A percentile compares a stretch with the other conserved stretches of the same genome.
phyloP scores from a whole-genome alignment of 2,329 filamentous ascomycete genomes.

The Trichoderma arundinaceum region DNA sequence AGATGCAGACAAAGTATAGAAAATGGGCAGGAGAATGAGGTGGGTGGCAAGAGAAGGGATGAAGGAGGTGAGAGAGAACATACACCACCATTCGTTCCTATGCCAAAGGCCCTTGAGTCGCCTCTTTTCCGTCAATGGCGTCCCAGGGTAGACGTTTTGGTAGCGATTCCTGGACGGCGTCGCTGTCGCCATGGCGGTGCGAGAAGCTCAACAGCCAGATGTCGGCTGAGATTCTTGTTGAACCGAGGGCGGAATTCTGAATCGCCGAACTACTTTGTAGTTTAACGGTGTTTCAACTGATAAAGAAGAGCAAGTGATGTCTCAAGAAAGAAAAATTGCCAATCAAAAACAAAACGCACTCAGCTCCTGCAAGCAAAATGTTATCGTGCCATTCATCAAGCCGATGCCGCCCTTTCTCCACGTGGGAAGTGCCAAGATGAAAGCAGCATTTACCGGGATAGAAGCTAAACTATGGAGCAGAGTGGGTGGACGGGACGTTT shows the following conservation, averaged over 20 bases:
- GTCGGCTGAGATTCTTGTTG: neutral
- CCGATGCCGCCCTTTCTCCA: neutral
- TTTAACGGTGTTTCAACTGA: too few species aligned
- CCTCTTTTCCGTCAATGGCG: constrained; percentile 41
- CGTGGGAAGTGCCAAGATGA: neutral
- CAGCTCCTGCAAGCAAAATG: too few species aligned
- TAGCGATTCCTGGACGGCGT: constrained; percentile 15
- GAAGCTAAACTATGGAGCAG: neutral
- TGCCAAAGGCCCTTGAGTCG: constrained; percentile 44
- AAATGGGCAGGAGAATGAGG: neutral
- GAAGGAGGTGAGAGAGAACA: constrained; percentile 31
- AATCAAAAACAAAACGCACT: neutral
- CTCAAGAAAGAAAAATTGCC: neutral
- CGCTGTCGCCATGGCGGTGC: constrained; percentile 18
- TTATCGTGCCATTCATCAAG: neutral
- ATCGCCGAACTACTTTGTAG: too few species aligned
- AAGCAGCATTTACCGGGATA: neutral
- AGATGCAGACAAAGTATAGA: constrained; percentile 15
- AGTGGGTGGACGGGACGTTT: neutral
- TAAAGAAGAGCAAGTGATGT: too few species aligned
- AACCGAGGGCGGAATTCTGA: too few species aligned
- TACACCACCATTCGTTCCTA: constrained; percentile 48
- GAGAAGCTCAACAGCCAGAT: neutral
- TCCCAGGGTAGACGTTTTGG: constrained; percentile 31
- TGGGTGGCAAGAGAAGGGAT: neutral